phyloP scores from a whole-genome alignment of 2,329 filamentous ascomycete species.

The Chlorencoelia australis region DNA sequence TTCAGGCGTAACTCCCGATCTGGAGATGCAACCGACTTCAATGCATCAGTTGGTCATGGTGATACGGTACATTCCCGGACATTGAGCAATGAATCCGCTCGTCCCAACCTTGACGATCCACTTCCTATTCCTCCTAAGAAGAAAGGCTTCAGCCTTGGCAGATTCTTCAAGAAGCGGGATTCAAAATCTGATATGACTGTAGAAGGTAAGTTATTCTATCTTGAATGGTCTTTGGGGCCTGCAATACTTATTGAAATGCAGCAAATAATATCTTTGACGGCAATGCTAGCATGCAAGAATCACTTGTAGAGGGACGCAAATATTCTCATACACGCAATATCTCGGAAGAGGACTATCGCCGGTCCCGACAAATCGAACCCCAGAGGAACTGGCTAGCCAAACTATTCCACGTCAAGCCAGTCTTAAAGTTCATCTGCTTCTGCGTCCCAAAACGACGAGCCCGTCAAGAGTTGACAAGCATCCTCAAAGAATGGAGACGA shows the following conservation, averaged over 20 bases:
- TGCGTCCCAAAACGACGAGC: constrained; percentile 60
- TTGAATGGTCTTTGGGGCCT: background rate
- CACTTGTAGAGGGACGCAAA: constrained; percentile 14
- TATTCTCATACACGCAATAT: constrained; percentile 12
- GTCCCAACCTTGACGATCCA: constrained; percentile 4
- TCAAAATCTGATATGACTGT: constrained; percentile 21
- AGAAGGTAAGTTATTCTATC: constrained; percentile 18
- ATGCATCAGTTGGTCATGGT: constrained; percentile 7
- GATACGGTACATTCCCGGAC: constrained; percentile 10
- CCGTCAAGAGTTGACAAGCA: constrained; percentile 63
- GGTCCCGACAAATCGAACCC: constrained; percentile 46
- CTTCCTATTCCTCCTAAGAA: constrained; percentile 15
- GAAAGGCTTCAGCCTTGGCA: constrained; percentile 22
- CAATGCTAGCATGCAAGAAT: constrained; percentile 17
- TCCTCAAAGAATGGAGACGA: constrained; percentile 51
- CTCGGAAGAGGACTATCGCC: background rate
- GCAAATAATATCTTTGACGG: constrained; percentile 22
- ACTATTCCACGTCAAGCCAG: constrained; percentile 82
- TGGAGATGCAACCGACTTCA: constrained; percentile 14
- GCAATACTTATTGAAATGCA: constrained; percentile 4
- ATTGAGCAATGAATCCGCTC: constrained; percentile 10
- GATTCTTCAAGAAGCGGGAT: constrained; percentile 23
- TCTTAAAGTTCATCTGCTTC: constrained; percentile 65
- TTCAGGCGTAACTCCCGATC: constrained; percentile 25
- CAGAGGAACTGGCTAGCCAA: constrained; percentile 83